Evolutionary conservation across 495 filamentous ascomycete species (phyloP).

Genomic region (Penicillium flavigenum): DNA sequence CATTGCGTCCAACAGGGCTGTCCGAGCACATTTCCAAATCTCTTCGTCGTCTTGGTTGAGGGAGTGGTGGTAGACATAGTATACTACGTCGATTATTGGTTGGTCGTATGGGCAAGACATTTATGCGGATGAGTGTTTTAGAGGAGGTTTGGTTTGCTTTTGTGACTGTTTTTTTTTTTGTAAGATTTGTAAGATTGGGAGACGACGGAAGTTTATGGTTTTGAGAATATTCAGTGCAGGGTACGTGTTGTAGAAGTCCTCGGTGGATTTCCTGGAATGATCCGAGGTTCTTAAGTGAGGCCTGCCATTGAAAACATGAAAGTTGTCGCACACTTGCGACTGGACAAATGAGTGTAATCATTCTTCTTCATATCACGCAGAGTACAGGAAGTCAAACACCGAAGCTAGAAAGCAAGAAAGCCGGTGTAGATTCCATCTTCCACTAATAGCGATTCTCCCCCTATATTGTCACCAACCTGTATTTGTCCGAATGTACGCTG

Average conservation of each 20-base stretch:
- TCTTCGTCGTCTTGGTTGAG: constrained; percentile 15
- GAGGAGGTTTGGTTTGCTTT: no score
- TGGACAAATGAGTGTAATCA: no score
- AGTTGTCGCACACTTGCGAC: no score
- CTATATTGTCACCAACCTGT: no score
- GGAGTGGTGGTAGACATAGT: constrained; percentile 32
- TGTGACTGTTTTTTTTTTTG: background rate
- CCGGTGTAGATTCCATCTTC: no score
- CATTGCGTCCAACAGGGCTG: constrained; percentile 42
- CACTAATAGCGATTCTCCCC: no score
- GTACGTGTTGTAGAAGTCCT: background rate
- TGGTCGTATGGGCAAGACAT: constrained; percentile 30
- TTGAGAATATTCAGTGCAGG: background rate
- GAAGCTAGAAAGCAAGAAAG: no score
- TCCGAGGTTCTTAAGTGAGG: no score
- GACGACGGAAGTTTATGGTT: background rate
- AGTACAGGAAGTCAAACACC: no score
- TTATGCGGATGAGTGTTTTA: background rate
- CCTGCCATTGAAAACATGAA: no score
- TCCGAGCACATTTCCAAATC: constrained; percentile 26
- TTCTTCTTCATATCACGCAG: no score
- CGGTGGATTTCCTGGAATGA: constrained; percentile 5
- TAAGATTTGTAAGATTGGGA: background rate
- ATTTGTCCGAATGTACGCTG: no score
- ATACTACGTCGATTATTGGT: constrained; percentile 30